Evolutionary conservation across 345 rosid species (phyloP).

Genomic region (Eucalyptus erythrocorys): DNA sequence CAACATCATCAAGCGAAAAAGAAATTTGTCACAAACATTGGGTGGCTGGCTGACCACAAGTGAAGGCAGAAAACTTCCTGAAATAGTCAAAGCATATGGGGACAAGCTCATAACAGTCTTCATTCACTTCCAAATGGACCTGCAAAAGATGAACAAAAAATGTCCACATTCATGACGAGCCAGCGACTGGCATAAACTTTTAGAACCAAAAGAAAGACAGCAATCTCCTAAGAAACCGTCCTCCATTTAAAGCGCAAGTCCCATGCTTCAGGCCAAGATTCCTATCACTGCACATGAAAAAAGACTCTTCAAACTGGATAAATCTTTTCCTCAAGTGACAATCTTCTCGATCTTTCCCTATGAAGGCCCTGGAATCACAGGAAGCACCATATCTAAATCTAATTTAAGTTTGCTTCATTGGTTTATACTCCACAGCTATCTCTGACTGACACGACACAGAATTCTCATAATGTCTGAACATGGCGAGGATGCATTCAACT

Average conservation of each 20-base stretch:
- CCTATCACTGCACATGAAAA: not conserved
- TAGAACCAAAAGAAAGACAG: constrained; percentile 25
- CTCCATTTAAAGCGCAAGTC: not conserved
- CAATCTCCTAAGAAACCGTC: constrained; percentile 21
- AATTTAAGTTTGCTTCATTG: not conserved
- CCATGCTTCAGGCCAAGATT: not conserved
- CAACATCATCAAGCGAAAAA: constrained; percentile 43
- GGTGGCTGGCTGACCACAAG: constrained; percentile 29
- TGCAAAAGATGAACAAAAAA: constrained; percentile 46
- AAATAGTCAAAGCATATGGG: constrained; percentile 29
- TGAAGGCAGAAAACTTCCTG: constrained; percentile 35
- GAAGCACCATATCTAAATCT: not conserved
- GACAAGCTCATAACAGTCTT: constrained; percentile 27
- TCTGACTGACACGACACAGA: not conserved
- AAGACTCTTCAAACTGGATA: not conserved
- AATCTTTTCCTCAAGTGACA: not conserved
- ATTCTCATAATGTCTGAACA: not conserved
- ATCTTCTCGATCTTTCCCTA: not conserved
- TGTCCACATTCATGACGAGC: constrained; percentile 30
- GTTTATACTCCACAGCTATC: not conserved
- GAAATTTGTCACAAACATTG: constrained; percentile 45
- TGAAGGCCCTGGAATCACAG: not conserved
- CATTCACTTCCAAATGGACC: constrained; percentile 34
- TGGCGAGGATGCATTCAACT: not conserved
- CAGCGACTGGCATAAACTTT: constrained; percentile 20